These are phyloP conservation scores for Arthrinium puccinioides DNA, from an alignment of 2,329 filamentous ascomycete genomes.

Conservation along the genomic window DNA sequence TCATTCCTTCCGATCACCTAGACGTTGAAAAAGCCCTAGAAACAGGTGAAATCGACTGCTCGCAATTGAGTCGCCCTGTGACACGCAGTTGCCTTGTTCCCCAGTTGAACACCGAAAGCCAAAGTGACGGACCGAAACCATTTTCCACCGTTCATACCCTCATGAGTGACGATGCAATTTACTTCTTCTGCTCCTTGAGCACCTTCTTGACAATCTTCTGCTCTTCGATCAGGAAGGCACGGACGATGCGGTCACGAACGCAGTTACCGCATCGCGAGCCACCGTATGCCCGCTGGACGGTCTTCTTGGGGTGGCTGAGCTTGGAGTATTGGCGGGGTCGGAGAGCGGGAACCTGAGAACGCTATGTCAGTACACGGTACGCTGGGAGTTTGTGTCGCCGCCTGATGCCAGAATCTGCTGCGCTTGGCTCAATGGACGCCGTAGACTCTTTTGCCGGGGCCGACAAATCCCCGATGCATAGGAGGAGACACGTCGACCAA, in stretches of 20 bases:
- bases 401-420: too few species aligned
- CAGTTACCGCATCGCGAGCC: conserved; percentile 98
- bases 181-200: conserved; percentile 91
- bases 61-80: conserved; percentile 16
- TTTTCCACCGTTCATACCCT: conserved; percentile 15
- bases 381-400: too few species aligned
- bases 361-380: conserved; percentile 26
- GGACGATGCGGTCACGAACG: conserved; percentile 95
- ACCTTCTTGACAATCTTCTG: conserved; percentile 99
- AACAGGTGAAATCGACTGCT: conserved; percentile 19
- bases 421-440: too few species aligned
- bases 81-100: conserved; percentile 23
- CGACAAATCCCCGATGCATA: too few species aligned
- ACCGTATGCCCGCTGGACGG: conserved; percentile 95
- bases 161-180: conserved; percentile 32
- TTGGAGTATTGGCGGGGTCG: conserved; percentile 96
- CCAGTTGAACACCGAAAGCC: conserved; percentile 26
- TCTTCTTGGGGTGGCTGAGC: conserved; percentile 99
- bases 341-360: conserved; percentile 76
- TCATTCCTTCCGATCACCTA: conserved; percentile 26
- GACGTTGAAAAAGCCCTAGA: conserved; percentile 24
- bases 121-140: conserved; percentile 24
- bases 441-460: too few species aligned
- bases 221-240: conserved; percentile 99
- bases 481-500: too few species aligned